phyloP scores from a whole-genome alignment of 495 filamentous ascomycete species.

The Darksidea phi region DNA sequence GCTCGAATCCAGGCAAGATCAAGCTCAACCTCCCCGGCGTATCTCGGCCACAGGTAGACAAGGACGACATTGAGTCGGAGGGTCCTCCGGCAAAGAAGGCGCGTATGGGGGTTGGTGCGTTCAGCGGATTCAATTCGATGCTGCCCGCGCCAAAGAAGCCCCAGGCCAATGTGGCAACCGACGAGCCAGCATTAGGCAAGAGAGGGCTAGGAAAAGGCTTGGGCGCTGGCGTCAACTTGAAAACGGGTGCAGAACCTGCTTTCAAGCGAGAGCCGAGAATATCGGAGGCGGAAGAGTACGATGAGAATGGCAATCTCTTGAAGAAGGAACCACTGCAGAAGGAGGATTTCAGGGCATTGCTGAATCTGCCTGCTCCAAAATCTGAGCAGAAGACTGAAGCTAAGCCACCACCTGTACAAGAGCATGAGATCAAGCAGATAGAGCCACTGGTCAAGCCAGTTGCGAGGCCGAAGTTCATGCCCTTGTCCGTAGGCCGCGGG shows the following conservation, averaged over 20 bases:
- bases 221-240: slow-evolving; percentile 62
- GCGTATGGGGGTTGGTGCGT: slow-evolving; percentile 57
- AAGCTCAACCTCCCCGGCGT: slow-evolving; percentile 65
- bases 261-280: slow-evolving; percentile 61
- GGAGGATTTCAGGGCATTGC: slow-evolving; percentile 24
- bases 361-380: slow-evolving; percentile 15
- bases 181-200: slow-evolving; percentile 44
- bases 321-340: slow-evolving; percentile 13
- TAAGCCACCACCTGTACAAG: neutral
- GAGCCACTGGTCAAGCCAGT: slow-evolving; percentile 57
- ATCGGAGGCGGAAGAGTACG: slow-evolving; percentile 6
- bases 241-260: slow-evolving; percentile 73
- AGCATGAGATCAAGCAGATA: slow-evolving; percentile 1
- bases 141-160: slow-evolving; percentile 87
- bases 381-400: neutral
- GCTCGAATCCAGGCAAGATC: slow-evolving; percentile 78
- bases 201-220: slow-evolving; percentile 42
- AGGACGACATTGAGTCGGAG: slow-evolving; percentile 48
- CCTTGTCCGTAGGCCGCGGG: slow-evolving; percentile 64
- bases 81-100: slow-evolving; percentile 72
- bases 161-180: slow-evolving; percentile 55
- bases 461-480: slow-evolving; percentile 84
- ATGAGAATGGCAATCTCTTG: slow-evolving; percentile 16
- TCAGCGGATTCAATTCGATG: slow-evolving; percentile 78
- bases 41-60: slow-evolving; percentile 43